phyloP scores from a whole-genome alignment of 2,329 filamentous ascomycete species.

The Alternaria alternata region DNA sequence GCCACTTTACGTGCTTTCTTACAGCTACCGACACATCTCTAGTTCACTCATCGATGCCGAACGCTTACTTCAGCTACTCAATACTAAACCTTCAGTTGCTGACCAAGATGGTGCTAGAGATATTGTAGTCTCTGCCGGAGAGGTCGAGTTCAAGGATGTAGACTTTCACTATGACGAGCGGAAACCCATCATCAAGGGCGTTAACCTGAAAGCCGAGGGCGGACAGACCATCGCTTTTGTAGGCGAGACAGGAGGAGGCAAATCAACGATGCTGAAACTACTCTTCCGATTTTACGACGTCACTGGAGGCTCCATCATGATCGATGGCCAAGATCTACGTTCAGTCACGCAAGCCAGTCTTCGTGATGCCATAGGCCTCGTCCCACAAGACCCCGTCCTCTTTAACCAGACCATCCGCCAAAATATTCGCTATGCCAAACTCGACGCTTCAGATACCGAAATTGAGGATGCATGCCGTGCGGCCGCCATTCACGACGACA shows the following conservation, averaged over 20 bases:
- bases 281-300: conserved; percentile 69
- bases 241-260: conserved; percentile 69
- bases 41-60: conserved; percentile 71
- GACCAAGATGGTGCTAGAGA: conserved; percentile 51
- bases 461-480: conserved; percentile 67
- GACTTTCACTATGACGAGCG: conserved; percentile 64
- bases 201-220: conserved; percentile 59
- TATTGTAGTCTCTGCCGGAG: conserved; percentile 57
- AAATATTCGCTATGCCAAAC: conserved; percentile 70
- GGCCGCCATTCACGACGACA: conserved; percentile 71
- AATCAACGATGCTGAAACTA: conserved; percentile 69
- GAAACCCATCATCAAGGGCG: conserved; percentile 59
- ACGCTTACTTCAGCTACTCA: conserved; percentile 64
- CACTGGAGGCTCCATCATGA: conserved; percentile 61
- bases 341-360: conserved; percentile 66
- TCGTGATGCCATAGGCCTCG: conserved; percentile 67
- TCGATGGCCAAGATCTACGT: conserved; percentile 68
- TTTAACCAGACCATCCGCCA: conserved; percentile 72
- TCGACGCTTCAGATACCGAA: conserved; percentile 68
- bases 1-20: conserved; percentile 61
- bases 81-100: conserved; percentile 64
- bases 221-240: conserved; percentile 68
- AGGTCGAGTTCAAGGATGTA: conserved; percentile 64
- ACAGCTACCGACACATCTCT: conserved; percentile 58
- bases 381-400: conserved; percentile 70